Base-by-base conservation (phyloP, 78 protist species). In the Carpediemonas membranifera region DNA sequence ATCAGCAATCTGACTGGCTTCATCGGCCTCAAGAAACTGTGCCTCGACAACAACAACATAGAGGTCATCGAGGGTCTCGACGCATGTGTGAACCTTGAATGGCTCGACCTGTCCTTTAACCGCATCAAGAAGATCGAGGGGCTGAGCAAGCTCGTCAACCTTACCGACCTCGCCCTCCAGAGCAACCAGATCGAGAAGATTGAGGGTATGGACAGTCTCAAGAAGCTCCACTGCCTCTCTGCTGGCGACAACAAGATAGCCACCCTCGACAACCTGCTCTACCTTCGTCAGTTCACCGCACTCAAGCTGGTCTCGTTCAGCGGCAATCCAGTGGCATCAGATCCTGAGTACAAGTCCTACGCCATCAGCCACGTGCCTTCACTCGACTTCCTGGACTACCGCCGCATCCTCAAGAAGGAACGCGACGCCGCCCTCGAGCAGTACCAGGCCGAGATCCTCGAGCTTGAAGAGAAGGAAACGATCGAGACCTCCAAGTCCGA, bases 1-100 rank as follows among this genome's bases (percentile, higher is more conserved):
- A 66, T 75, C 36, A 43, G 37, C 59, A 77, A 77, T 39, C 57
- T 77, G n/a, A 50, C 5, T 28, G 71, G 66, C 1, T 68, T 56
- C 53, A 50, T 28, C 21, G 21, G 18, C 25, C 37, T 77, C 31
- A 67, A 39, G 61, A 67, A 44, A 16, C 70, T 77, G 41, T 31
- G 61, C 31, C 62, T 77, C 25, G 81, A 77, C 34, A 77, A 77
- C 59, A 77, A 77, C 62, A 3, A 35, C 41, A 67, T 77, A n/a
- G 2, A 7, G 52, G 60, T 57, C 24, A 77, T 77, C 55, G 74
- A 77, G 15, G 39, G 39, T n/a, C 18, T 77, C 2, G 36, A 58
- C 3, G 50, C 31, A 27, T 2, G 69, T 2, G 2, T 3, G 27
- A 11, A 68, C 3, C 63, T 77, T 0, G 68, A 53, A 21, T 70